A percentile compares a stretch with the other conserved stretches of the same genome.
These are phyloP conservation scores for Leccinum ochraceum DNA, from an alignment of 768 basidiomycete species.

Conservation along the genomic window DNA sequence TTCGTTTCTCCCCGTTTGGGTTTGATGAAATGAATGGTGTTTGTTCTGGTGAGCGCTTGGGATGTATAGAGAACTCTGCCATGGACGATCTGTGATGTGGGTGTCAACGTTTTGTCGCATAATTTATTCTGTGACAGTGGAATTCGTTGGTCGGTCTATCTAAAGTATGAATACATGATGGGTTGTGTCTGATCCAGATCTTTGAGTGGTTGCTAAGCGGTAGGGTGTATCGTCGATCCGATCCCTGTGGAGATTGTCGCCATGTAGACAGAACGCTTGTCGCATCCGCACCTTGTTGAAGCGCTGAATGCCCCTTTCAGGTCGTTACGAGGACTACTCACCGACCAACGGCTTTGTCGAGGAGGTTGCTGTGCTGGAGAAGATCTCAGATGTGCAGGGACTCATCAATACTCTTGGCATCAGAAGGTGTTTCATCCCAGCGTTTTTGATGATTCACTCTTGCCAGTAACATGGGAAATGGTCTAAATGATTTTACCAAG, in stretches of 20 bases:
- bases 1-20: slow-evolving; percentile 49
- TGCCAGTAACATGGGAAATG: background rate
- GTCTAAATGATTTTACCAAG: no score
- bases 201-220: background rate
- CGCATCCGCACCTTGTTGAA: no score
- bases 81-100: slow-evolving; percentile 4
- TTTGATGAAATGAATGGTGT: slow-evolving; percentile 43
- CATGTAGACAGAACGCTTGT: background rate
- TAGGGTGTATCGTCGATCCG: background rate
- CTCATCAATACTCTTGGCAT: background rate
- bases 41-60: slow-evolving; percentile 49
- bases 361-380: no score
- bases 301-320: no score
- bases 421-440: background rate
- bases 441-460: background rate
- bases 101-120: background rate
- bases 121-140: background rate
- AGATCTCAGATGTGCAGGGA: no score
- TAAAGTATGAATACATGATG: slow-evolving; percentile 11
- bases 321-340: no score
- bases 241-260: background rate
- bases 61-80: slow-evolving; percentile 5
- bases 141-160: slow-evolving; percentile 13
- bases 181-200: slow-evolving; percentile 13
- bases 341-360: no score